phyloP scores from a whole-genome alignment of 345 rosid species.

The Salix caprea region DNA sequence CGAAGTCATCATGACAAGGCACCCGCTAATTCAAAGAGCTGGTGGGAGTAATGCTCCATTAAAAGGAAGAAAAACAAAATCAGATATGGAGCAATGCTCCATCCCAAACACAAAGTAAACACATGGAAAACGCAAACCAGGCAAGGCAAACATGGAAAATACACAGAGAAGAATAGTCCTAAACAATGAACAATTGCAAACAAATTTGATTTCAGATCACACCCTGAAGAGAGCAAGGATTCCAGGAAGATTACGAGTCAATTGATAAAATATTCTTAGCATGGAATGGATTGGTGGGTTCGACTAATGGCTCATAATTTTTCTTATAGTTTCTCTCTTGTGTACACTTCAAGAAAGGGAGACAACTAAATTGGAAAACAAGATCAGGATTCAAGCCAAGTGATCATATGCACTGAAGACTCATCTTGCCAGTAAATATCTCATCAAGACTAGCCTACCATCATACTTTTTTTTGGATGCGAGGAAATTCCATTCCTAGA shows the following conservation, averaged over 20 bases:
- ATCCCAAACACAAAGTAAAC: neutral
- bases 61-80: too few relatives aligned
- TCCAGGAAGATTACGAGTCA: too few relatives aligned
- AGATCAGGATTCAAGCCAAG: neutral
- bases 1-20: neutral
- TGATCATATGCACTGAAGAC: neutral
- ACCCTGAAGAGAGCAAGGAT: too few relatives aligned
- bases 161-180: neutral
- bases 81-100: neutral
- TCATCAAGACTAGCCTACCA: neutral
- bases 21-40: too few relatives aligned
- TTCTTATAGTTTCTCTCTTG: too few relatives aligned
- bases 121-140: neutral
- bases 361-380: neutral
- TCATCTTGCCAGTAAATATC: neutral
- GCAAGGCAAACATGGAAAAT: neutral
- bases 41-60: too few relatives aligned
- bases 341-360: neutral
- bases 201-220: neutral
- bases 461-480: too few relatives aligned
- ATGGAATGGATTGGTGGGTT: too few relatives aligned
- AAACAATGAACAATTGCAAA: neutral
- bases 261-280: too few relatives aligned
- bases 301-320: too few relatives aligned
- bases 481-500: fast-evolving